Evolutionary conservation across 2,329 filamentous ascomycete species (phyloP).

Genomic region (Alternaria ventricosa): DNA sequence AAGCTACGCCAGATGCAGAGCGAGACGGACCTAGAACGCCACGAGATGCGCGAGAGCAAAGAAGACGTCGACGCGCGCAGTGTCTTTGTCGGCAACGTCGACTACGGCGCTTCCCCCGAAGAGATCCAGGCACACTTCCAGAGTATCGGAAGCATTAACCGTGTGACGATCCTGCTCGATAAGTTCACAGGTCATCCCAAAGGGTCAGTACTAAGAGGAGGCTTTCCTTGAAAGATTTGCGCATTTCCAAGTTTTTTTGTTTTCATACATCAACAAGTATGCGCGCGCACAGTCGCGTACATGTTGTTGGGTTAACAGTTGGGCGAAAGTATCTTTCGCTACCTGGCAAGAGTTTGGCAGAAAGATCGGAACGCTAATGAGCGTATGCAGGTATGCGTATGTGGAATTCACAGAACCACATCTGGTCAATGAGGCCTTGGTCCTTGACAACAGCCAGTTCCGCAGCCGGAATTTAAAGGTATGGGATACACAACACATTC

Average conservation of each 20-base stretch:
- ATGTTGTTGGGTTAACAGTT: background rate
- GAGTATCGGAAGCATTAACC: conserved; percentile 95
- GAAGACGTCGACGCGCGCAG: conserved; percentile 94
- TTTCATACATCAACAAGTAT: background rate
- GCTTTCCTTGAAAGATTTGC: conserved; percentile 38
- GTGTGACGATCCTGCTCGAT: conserved; percentile 95
- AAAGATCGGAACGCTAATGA: conserved; percentile 61
- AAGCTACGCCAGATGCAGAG: conserved; percentile 64
- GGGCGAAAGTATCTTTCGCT: conserved; percentile 50
- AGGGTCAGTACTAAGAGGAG: conserved; percentile 71
- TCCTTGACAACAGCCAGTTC: conserved; percentile 95
- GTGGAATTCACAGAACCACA: conserved; percentile 97
- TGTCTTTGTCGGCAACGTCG: conserved; percentile 98
- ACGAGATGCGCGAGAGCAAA: conserved; percentile 87
- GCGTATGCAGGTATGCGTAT: conserved; percentile 84
- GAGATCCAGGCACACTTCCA: conserved; percentile 99
- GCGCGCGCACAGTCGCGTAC: background rate
- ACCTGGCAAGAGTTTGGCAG: conserved; percentile 63
- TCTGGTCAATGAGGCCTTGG: conserved; percentile 89
- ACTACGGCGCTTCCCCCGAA: conserved; percentile 95
- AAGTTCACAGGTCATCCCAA: conserved; percentile 99
- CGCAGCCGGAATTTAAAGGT: conserved; percentile 96
- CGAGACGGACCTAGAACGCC: conserved; percentile 79
- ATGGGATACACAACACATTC: conserved; percentile 5
- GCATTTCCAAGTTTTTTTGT: background rate